These are phyloP conservation scores for Elsinoe arachidis DNA, from an alignment of 2,329 filamentous ascomycete species.

Conservation along the genomic window DNA sequence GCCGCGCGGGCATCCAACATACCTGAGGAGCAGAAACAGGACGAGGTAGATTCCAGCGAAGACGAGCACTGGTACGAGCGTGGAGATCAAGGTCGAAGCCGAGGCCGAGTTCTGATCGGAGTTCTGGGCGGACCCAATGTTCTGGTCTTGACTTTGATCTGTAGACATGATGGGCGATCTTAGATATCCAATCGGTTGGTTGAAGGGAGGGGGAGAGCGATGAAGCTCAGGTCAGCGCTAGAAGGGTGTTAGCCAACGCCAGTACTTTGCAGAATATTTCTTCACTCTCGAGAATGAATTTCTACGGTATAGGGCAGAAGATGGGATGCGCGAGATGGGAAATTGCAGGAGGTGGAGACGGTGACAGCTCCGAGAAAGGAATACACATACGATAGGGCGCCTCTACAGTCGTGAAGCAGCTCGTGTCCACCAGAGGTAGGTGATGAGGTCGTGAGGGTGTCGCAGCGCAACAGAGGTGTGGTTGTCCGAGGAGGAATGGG, in stretches of 20 bases:
- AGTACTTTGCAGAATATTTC: too few species aligned
- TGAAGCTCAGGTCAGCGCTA: background rate
- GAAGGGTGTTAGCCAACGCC: too few species aligned
- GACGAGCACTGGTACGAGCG: conserved; percentile 28
- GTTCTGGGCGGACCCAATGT: background rate
- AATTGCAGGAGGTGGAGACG: too few species aligned
- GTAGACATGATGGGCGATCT: conserved; percentile 1
- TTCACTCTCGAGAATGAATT: too few species aligned
- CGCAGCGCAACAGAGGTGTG: background rate
- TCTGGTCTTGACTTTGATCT: background rate
- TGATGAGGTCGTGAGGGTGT: background rate
- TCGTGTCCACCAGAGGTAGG: background rate
- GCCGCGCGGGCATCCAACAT: background rate
- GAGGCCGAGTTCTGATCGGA: conserved; percentile 18
- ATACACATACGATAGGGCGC: too few species aligned
- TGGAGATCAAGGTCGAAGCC: conserved; percentile 27
- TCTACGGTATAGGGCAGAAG: too few species aligned
- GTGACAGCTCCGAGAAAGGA: too few species aligned
- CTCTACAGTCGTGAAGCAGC: too few species aligned
- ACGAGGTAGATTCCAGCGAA: conserved; percentile 27
- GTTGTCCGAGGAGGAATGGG: background rate
- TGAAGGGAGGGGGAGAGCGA: background rate
- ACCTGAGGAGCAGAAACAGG: conserved; percentile 32
- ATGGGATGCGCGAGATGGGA: too few species aligned
- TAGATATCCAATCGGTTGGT: too few species aligned